These are phyloP conservation scores for Pythium scleroteichum DNA, from an alignment of 352 stramenopile species.

Conservation along the genomic window DNA sequence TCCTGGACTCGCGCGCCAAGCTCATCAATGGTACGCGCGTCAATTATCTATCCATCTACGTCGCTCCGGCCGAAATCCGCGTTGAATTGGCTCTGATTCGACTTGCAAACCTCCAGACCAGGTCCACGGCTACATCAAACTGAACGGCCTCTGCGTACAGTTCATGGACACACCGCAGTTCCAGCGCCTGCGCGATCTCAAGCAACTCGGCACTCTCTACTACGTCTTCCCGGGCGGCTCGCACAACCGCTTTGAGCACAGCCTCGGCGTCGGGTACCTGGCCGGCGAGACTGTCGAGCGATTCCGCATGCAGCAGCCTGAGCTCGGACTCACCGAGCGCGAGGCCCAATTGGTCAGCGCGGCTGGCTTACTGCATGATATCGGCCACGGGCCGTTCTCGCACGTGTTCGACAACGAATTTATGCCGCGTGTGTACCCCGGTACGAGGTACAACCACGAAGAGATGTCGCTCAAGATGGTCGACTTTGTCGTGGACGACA, in stretches of 20 bases:
- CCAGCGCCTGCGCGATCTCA: slow-evolving; percentile 93
- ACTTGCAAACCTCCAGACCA: slow-evolving; percentile 41
- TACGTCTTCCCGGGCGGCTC: slow-evolving; percentile 86
- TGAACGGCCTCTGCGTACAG: slow-evolving; percentile 72
- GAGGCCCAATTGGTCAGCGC: slow-evolving; percentile 76
- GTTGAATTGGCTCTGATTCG: not conserved
- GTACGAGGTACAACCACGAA: slow-evolving; percentile 69
- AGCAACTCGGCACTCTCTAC: slow-evolving; percentile 92
- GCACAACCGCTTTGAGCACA: slow-evolving; percentile 97
- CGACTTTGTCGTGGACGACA: slow-evolving; percentile 79
- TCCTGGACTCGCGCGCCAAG: slow-evolving; percentile 36
- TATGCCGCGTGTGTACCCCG: slow-evolving; percentile 58
- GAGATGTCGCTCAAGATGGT: slow-evolving; percentile 83
- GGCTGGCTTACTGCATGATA: slow-evolving; percentile 80
- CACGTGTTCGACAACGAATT: slow-evolving; percentile 96
- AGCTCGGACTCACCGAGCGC: slow-evolving; percentile 88
- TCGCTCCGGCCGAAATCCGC: not conserved
- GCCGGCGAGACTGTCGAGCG: slow-evolving; percentile 83
- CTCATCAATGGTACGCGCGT: slow-evolving; percentile 57
- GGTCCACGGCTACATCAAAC: slow-evolving; percentile 80
- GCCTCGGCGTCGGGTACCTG: slow-evolving; percentile 93
- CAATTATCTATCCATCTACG: not conserved
- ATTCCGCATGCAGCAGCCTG: slow-evolving; percentile 86
- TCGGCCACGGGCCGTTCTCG: slow-evolving; percentile 95
- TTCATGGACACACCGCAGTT: slow-evolving; percentile 93